Base-by-base conservation (phyloP, 2,329 filamentous ascomycete genomes). In the Trichoderma brevicompactum region DNA sequence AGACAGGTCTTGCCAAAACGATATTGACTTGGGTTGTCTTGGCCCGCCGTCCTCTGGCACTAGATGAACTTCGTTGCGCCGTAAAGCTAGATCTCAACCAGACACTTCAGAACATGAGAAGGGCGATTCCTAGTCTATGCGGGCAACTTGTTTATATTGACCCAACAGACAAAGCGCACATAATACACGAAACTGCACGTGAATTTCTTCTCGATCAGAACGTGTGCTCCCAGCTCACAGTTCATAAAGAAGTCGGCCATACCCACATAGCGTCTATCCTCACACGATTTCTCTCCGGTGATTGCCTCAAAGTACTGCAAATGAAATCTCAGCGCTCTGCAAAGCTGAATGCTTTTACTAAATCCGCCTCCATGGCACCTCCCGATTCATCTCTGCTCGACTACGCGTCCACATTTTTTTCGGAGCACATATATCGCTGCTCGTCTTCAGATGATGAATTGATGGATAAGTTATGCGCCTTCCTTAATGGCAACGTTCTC, bases 1-100 rank as follows among this genome's bases (percentile, higher is more conserved):
- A 44, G 13, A 15, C 48, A 15, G 13, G 13, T 6, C 34, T 65
- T 7, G 63, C 63, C 8, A 53, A 38, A 12, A 44, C 44, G 12
- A 62, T 65, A 50, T 32, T 61, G 44, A 43, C 48, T 10, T 65
- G 63, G 63, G 15, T 65, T 2, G 34, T 53, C 34, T 40, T 65
- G 9, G 63, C 63, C 2, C 54, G 58, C 3, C 54, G 63, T 6
- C 55, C 63, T 13, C 36, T 65, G 9, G 23, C 44, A 2, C 12
- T 65, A 0, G 36, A 65, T 9, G 63, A 65, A 23, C 40, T 65
- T 7, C 63, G 44, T 9, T 13, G 38, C 40, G 63, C 46, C 9
- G 44, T 65, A 19, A 46, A 65, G 44, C 53, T 65, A 6, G 63
- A 65, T 32, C 63, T 62, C 7, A 38, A 53, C 5, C 23, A 50